These are phyloP conservation scores for Mortierella claussenii DNA, from an alignment of 192 early-diverging fungal species.

Conservation along the genomic window DNA sequence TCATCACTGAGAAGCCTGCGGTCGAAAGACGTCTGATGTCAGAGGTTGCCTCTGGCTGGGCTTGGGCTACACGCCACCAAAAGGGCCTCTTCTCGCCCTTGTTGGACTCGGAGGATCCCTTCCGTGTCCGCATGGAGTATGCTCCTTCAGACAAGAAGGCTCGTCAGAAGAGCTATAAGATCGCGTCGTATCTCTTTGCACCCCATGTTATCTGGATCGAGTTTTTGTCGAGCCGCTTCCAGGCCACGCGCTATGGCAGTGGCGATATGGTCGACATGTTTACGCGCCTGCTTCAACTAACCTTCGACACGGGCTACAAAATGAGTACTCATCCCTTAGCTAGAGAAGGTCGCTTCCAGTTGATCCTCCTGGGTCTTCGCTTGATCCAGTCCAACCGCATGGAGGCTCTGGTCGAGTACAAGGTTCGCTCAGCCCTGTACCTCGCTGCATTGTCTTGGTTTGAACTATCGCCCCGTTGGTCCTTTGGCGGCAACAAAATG, in stretches of 20 bases:
- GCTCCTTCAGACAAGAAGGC: slow-evolving; percentile 87
- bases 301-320: slow-evolving; percentile 61
- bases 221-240: slow-evolving; percentile 88
- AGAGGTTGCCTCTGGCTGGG: slow-evolving; percentile 88
- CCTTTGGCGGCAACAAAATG: slow-evolving; percentile 79
- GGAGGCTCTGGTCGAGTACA: slow-evolving; percentile 72
- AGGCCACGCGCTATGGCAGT: slow-evolving; percentile 79
- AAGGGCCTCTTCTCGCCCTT: slow-evolving; percentile 84
- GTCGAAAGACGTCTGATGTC: slow-evolving; percentile 83
- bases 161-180: slow-evolving; percentile 66
- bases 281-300: slow-evolving; percentile 82
- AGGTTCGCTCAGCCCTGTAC: slow-evolving; percentile 74
- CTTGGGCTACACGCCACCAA: slow-evolving; percentile 76
- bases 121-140: slow-evolving; percentile 92
- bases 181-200: slow-evolving; percentile 68
- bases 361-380: slow-evolving; percentile 79
- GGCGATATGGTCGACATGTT: slow-evolving; percentile 80
- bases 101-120: slow-evolving; percentile 75
- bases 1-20: slow-evolving; percentile 81
- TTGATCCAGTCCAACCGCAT: slow-evolving; percentile 75
- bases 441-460: slow-evolving; percentile 88
- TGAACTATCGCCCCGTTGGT: slow-evolving; percentile 78
- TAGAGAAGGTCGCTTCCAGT: slow-evolving; percentile 81
- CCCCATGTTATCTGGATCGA: slow-evolving; percentile 89
- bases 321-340: slow-evolving; percentile 76